Evolutionary conservation across 140 eudicot genomes (phyloP).

Genomic region (Bidens hawaiensis): DNA sequence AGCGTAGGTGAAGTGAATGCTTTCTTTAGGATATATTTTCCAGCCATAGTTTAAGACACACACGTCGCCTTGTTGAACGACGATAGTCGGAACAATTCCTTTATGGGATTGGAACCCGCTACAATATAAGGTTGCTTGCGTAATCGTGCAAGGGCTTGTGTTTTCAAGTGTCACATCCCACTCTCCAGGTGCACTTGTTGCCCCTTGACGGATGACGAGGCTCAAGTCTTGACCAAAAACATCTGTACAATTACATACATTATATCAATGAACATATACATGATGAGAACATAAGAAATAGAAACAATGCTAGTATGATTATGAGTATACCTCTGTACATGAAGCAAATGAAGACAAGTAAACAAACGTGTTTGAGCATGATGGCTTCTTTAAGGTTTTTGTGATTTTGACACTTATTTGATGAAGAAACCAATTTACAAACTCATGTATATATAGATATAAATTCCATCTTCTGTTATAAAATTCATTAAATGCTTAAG

Average conservation of each 20-base stretch:
- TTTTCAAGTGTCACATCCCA: not conserved
- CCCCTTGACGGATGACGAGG: not conserved
- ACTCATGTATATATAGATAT: not conserved
- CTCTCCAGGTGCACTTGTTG: not conserved
- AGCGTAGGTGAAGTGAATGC: not conserved
- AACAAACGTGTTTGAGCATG: not conserved
- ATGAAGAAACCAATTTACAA: not conserved
- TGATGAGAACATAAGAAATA: not conserved
- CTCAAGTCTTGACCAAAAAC: not conserved
- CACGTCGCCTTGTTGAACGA: not conserved
- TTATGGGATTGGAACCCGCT: not conserved
- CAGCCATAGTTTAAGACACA: not conserved
- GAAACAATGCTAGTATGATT: not conserved
- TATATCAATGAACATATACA: not conserved
- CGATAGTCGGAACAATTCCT: not conserved
- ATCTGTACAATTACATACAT: not conserved
- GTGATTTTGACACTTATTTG: not conserved
- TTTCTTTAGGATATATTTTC: not conserved
- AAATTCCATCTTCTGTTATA: not conserved
- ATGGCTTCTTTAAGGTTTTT: not conserved
- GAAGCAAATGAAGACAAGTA: not conserved
- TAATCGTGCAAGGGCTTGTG: too few relatives aligned
- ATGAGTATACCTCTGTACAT: not conserved
- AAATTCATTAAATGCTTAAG: not conserved
- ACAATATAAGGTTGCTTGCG: not conserved